Conservation (phyloP, 441 rosid species). For the Pelargonium citronellum region DNA sequence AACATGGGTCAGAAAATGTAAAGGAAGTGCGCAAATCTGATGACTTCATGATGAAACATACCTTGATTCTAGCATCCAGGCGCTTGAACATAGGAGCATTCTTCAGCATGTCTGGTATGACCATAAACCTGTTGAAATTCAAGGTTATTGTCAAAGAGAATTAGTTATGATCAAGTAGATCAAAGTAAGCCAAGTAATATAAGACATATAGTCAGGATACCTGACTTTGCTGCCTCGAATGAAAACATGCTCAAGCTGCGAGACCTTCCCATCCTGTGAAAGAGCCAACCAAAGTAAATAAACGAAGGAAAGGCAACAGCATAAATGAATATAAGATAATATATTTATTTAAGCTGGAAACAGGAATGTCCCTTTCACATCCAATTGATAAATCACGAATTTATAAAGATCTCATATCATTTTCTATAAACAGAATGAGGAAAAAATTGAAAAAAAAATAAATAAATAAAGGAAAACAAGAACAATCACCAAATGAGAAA, state of each 20-base stretch:
- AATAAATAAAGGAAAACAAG: not conserved
- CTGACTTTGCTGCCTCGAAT: constrained; percentile 97
- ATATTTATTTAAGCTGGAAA: not conserved
- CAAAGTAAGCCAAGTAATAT: not conserved
- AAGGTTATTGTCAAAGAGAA: not conserved
- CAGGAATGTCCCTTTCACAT: not conserved
- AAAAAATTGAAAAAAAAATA: not conserved
- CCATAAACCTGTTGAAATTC: constrained; percentile 70
- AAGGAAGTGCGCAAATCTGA: not conserved
- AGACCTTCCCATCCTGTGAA: constrained; percentile 82
- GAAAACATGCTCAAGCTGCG: constrained; percentile 96
- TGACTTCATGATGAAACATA: not conserved
- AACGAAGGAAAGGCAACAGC: not conserved
- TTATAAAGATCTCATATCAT: not conserved
- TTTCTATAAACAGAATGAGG: not conserved
- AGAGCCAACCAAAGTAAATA: constrained; percentile 6
- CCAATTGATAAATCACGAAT: not conserved
- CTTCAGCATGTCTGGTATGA: constrained; percentile 98
- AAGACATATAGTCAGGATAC: not conserved
- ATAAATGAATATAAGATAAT: not conserved
- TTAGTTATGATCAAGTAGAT: not conserved
- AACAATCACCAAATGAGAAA: not conserved
- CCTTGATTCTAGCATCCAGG: constrained; percentile 8
- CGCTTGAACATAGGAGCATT: constrained; percentile 53
- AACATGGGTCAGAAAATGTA: constrained; percentile 8